Base-by-base conservation (phyloP, 805 yeast genomes). In the Helenozyma rhizophorensis region DNA sequence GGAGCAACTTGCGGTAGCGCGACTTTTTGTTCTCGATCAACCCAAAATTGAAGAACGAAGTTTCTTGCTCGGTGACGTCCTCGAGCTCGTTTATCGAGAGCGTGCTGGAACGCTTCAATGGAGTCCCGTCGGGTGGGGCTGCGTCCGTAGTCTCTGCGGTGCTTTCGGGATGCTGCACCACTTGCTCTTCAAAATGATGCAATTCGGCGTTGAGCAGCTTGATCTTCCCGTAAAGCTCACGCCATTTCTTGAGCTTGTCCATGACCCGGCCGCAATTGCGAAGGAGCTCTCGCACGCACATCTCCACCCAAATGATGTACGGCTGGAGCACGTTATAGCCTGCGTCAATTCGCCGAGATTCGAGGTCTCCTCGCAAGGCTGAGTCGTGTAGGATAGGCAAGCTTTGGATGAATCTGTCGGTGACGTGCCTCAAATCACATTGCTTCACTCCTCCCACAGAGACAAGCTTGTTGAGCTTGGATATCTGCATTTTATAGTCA, bases 11-110 rank as follows among this genome's bases (percentile, higher is more conserved):
- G 36, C 70, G 71, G 45, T 74, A 72, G 31, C 66, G 65, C 9
- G 68, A 54, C 40, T 72, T 66, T 39, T 76, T 70, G 21, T 70
- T 73, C 35, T 80, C 86, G 9, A 76, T 62, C 24, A 76, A 60
- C 3, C 61, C 62, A 34, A 65, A 60, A 30, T 39, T 56, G 47
- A 63, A 63, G 25, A 60, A 57, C 2, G 60, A 48, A 9, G 47
- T 25, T 2, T 41, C 46, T 2, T 26, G 32, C 14, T 33, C 36
- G 25, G 27, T 22, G n/a, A 23, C 32, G 9, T 34, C 37, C 7
- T 39, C 43, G n/a, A 33, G 15, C 2, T 14, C 28, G 11, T 37
- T 37, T n/a, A 39, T 18, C 6, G 40, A 30, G 14, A 35, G 33
- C 4, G 40, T 36, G 22, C 24, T 33, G 22, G n/a, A n/a, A 10